Base-by-base conservation (phyloP, 306 rosid genomes). In the Clitoria ternatea region DNA sequence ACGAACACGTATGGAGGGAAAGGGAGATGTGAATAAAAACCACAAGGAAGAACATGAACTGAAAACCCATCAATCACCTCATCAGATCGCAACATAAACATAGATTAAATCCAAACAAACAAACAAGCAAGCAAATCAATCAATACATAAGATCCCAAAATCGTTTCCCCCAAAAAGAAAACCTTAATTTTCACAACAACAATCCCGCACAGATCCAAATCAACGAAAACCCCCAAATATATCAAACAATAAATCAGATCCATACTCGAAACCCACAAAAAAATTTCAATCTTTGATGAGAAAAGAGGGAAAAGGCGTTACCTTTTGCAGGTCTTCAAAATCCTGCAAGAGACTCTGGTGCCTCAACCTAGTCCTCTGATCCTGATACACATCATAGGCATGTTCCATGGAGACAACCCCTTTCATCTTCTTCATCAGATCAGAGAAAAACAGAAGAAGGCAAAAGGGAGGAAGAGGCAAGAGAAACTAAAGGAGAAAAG, bases 311-410 rank as follows among this genome's bases (percentile, higher is more conserved):
- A 66, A 17, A 56, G 52, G 35, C 20, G 24, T 53, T 82, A 95
- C 97, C 99, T 77, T 80, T 33, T 85, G 85, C 63, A 95, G 63
- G 52, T 91, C 99, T 12, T 89, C 66, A 79, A 72, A 91, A 77
- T 95, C 99, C 44, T 86, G 96, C 80, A 87, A 75, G 82, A 95
- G 96, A 79, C 91, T 82, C 70, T 85, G 91, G 71, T 91, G 99
- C 77, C 91, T 91, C 48, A 81, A 71, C 63, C 77, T 86, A 6
- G 78, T 17, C 74, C 86, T 89, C 13, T 84, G 81, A 80, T 87
- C 91, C 80, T 84, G 78, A 53, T 30, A 81, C 40, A 23, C 79
- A 50, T 76, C 86, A 44, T 61, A 47, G 0, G 88, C 55, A 79
- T 84, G 40, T 15, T 86, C 86, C 74, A 77, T 43, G 14, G 86